Conservation (phyloP, 208 protist species). For the Acanthamoeba triangularis region DNA sequence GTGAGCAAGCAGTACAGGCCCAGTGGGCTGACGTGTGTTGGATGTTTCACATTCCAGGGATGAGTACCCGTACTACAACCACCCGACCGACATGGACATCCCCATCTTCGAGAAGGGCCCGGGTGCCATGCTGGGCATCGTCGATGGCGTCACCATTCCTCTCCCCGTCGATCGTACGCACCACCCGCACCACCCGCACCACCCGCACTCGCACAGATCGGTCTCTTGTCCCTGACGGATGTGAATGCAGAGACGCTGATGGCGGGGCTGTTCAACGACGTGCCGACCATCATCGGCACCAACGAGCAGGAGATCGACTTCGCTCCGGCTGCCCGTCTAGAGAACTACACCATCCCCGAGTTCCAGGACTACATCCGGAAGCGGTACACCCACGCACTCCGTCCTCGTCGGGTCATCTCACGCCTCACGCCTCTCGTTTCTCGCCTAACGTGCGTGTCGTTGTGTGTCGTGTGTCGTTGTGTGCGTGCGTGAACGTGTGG, state of each 20-base stretch:
- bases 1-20: no score
- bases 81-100: conserved; percentile 9
- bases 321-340: neutral
- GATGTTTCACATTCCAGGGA: neutral
- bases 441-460: neutral
- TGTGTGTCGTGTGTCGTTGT: neutral
- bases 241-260: neutral
- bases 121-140: conserved; percentile 25
- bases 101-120: neutral
- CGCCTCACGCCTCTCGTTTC: neutral
- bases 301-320: conserved; percentile 40
- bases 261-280: conserved; percentile 28
- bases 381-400: neutral
- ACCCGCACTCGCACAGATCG: neutral
- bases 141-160: conserved; percentile 2
- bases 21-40: neutral
- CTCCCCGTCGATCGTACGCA: neutral
- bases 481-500: neutral
- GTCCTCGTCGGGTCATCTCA: neutral
- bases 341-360: neutral
- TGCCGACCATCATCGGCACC: conserved; percentile 13
- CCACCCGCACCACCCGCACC: neutral
- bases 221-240: neutral
- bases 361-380: neutral
- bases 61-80: conserved; percentile 2